These are phyloP conservation scores for Neurospora cerealis DNA, from an alignment of 495 filamentous ascomycete species.

Conservation along the genomic window DNA sequence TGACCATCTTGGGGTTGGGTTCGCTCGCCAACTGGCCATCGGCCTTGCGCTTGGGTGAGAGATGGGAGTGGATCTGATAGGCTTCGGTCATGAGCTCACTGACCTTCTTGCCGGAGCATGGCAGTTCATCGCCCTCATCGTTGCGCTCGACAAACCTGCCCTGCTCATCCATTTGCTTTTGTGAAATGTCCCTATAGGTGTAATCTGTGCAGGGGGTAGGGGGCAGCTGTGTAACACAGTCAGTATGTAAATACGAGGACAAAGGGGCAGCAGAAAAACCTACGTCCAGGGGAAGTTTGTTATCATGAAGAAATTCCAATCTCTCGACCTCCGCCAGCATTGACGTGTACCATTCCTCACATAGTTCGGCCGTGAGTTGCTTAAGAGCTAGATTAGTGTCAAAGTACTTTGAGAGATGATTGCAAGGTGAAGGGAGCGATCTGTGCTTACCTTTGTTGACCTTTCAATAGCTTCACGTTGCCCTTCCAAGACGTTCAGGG, in stretches of 20 bases:
- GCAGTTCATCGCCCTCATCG: conserved; percentile 21
- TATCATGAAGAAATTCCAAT: conserved; percentile 25
- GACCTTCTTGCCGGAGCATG: conserved; percentile 18
- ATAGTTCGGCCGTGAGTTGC: conserved; percentile 11
- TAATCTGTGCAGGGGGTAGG: conserved; percentile 21
- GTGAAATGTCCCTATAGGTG: conserved; percentile 20
- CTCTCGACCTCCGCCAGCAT: conserved; percentile 22
- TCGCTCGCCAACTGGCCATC: conserved; percentile 32
- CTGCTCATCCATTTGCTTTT: conserved; percentile 22
- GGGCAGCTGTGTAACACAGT: conserved; percentile 19
- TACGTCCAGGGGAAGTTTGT: conserved; percentile 29
- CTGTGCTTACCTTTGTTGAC: conserved; percentile 11
- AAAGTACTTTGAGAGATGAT: background rate
- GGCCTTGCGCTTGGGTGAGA: conserved; percentile 29
- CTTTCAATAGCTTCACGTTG: conserved; percentile 5
- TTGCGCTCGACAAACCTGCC: conserved; percentile 17
- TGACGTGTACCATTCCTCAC: conserved; percentile 27
- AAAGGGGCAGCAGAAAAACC: conserved; percentile 11
- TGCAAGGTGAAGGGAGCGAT: background rate
- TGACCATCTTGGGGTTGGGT: conserved; percentile 27
- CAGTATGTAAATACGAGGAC: background rate
- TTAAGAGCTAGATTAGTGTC: background rate
- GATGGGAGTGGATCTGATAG: conserved; percentile 9
- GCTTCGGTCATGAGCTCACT: conserved; percentile 16
- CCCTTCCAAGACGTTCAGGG: conserved; percentile 8